Evolutionary conservation across 2,329 filamentous ascomycete genomes (phyloP).

Genomic region (Venturia carpophila): DNA sequence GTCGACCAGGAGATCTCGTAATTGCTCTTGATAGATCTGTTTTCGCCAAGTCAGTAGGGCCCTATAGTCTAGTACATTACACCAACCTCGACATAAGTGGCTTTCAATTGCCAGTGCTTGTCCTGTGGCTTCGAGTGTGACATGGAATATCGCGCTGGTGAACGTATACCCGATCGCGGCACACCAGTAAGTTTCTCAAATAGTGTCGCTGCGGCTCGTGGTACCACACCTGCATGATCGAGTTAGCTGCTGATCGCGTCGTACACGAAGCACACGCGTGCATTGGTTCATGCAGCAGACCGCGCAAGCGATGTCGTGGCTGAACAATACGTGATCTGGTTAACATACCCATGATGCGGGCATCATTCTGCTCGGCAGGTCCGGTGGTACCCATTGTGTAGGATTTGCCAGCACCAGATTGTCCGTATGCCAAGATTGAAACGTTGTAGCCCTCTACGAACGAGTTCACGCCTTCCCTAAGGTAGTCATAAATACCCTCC

Average conservation of each 20-base stretch:
- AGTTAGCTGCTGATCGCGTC: slow-evolving; percentile 11
- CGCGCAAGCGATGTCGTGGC: background rate
- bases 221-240: slow-evolving; percentile 68
- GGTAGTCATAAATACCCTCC: slow-evolving; percentile 88
- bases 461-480: slow-evolving; percentile 79
- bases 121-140: slow-evolving; percentile 43
- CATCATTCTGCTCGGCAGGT: slow-evolving; percentile 64
- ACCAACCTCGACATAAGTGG: slow-evolving; percentile 71
- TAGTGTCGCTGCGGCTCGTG: slow-evolving; percentile 74
- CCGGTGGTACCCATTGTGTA: slow-evolving; percentile 98
- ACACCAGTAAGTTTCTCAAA: slow-evolving; percentile 79
- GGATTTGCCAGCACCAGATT: slow-evolving; percentile 95
- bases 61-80: background rate
- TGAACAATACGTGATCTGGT: background rate
- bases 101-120: slow-evolving; percentile 83
- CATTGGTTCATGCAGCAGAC: background rate
- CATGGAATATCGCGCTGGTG: slow-evolving; percentile 70
- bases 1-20: slow-evolving; percentile 79
- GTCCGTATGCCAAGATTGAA: slow-evolving; percentile 90
- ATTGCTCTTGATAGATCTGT: slow-evolving; percentile 93
- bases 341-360: slow-evolving; percentile 67
- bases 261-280: background rate
- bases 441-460: slow-evolving; percentile 98
- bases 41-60: slow-evolving; percentile 22
- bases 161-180: slow-evolving; percentile 69